Evolutionary conservation across 2,329 filamentous ascomycete species (phyloP).

Genomic region (Pseudopyricularia javanii): DNA sequence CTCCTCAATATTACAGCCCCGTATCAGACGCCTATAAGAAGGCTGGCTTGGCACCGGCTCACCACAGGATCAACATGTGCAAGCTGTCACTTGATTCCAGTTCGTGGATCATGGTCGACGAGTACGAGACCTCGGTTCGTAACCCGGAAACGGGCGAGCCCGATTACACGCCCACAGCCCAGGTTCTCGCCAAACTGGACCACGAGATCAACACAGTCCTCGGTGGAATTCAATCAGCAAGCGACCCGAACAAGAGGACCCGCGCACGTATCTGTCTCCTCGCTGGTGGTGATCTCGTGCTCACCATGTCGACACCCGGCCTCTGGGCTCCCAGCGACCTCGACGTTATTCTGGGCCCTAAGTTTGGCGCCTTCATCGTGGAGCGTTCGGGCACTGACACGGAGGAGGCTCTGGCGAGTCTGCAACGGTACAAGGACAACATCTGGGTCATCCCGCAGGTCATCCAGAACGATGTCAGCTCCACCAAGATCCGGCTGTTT

Average conservation of each 20-base stretch:
- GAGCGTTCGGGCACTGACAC: conserved; percentile 82
- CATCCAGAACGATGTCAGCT: conserved; percentile 74
- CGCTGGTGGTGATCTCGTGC: conserved; percentile 61
- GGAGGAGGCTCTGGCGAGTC: conserved; percentile 70
- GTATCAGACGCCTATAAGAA: conserved; percentile 59
- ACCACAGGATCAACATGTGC: conserved; percentile 75
- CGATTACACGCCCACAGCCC: conserved; percentile 77
- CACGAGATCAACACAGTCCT: conserved; percentile 70
- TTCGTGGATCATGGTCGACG: conserved; percentile 76
- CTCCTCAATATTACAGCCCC: conserved; percentile 6
- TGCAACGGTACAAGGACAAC: conserved; percentile 75
- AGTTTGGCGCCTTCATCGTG: conserved; percentile 76
- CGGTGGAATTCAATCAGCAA: conserved; percentile 57
- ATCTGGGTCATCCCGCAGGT: conserved; percentile 81
- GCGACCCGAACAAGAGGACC: conserved; percentile 47
- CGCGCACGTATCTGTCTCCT: conserved; percentile 67
- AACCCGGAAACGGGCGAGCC: conserved; percentile 31
- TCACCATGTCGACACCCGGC: conserved; percentile 59
- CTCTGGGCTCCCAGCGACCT: conserved; percentile 80
- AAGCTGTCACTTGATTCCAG: conserved; percentile 65
- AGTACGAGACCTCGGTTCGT: conserved; percentile 65
- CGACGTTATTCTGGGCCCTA: conserved; percentile 66
- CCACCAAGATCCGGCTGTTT: conserved; percentile 70
- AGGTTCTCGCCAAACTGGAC: conserved; percentile 83
- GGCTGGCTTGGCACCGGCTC: conserved; percentile 59